Evolutionary conservation across 179 eudicot genomes (phyloP).

Genomic region (Sideroxylon spinosum): DNA sequence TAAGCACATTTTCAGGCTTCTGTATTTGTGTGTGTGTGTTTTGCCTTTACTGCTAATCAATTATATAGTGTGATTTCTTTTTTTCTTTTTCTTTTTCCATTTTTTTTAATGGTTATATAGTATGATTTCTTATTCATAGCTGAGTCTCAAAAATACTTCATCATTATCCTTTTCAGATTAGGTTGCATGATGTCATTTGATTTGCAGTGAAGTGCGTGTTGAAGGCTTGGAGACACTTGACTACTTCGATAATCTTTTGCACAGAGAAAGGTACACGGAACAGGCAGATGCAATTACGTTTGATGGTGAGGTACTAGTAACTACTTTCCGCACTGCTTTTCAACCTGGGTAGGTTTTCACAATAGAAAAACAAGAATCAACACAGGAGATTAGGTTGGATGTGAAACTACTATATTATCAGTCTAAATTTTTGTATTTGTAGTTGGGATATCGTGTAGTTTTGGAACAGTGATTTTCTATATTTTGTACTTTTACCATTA

Average conservation of each 20-base stretch:
- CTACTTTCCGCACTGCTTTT: constrained; percentile 8
- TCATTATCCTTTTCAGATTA: constrained; percentile 20
- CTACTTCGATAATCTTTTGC: constrained; percentile 48
- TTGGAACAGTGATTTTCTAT: not conserved
- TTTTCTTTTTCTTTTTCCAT: too few species aligned
- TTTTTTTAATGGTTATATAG: too few species aligned
- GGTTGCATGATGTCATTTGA: constrained; percentile 32
- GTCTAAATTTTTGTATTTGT: not conserved
- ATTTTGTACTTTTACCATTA: not conserved
- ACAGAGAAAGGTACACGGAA: constrained; percentile 60
- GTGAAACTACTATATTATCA: not conserved
- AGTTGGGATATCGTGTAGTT: not conserved
- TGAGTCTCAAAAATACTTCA: constrained; percentile 13
- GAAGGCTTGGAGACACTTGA: constrained; percentile 72
- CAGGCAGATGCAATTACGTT: constrained; percentile 82
- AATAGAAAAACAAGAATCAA: not conserved
- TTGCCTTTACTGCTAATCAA: not conserved
- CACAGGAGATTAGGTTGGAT: not conserved
- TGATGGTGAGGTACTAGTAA: constrained; percentile 74
- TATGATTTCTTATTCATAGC: not conserved
- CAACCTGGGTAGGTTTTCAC: not conserved
- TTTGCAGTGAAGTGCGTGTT: constrained; percentile 64
- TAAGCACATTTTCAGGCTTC: not conserved
- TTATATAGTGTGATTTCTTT: not conserved
- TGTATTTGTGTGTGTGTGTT: not conserved